Evolutionary conservation across 371 early-diverging fungal genomes (phyloP).

Genomic region (Blakeslea trispora): DNA sequence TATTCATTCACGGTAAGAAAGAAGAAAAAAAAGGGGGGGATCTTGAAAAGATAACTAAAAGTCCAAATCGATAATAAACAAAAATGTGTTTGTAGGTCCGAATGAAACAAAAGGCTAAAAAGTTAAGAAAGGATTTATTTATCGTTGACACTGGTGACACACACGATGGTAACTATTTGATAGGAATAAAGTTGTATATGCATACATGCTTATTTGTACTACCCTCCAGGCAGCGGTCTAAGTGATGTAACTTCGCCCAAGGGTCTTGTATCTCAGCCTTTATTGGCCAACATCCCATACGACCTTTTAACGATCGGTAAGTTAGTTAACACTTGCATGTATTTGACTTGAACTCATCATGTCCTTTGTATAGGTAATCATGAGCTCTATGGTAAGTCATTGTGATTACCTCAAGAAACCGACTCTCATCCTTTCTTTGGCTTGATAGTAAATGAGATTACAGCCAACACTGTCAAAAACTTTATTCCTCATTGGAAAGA

Average conservation of each 20-base stretch:
- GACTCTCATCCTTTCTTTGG: too few relatives aligned
- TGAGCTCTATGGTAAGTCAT: constrained; percentile 52
- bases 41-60: too few relatives aligned
- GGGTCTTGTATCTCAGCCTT: constrained; percentile 48
- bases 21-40: too few relatives aligned
- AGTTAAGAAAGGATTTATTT: constrained; percentile 53
- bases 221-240: constrained; percentile 44
- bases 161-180: constrained; percentile 42
- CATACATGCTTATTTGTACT: too few relatives aligned
- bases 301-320: constrained; percentile 50
- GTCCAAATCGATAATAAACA: too few relatives aligned
- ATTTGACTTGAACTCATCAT: not conserved
- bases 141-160: constrained; percentile 61
- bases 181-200: too few relatives aligned
- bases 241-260: constrained; percentile 47
- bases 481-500: constrained; percentile 58
- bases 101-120: constrained; percentile 53
- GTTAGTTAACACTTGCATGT: not conserved
- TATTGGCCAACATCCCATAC: constrained; percentile 50
- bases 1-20: constrained; percentile 52
- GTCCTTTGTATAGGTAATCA: constrained; percentile 49
- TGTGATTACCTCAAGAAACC: too few relatives aligned
- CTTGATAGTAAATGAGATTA: constrained; percentile 37
- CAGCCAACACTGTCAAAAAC: constrained; percentile 31
- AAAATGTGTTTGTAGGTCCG: too few relatives aligned